Evolutionary conservation across 2,329 filamentous ascomycete species (phyloP).

Genomic region (Cladosporium halotolerans): DNA sequence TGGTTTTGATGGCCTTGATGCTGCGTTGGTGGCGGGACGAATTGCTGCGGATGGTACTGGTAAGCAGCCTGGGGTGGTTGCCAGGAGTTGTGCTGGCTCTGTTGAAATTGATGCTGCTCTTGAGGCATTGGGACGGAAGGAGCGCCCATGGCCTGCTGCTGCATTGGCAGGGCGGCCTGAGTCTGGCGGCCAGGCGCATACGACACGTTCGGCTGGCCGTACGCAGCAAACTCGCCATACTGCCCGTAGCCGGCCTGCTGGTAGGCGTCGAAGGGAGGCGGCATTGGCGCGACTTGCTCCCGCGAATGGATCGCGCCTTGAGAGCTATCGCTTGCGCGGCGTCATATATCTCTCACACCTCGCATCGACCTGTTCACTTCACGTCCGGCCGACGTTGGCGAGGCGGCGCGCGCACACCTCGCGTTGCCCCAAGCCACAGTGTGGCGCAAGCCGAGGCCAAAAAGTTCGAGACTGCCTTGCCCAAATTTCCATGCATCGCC

Average conservation of each 20-base stretch:
- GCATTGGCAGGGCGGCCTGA: not conserved
- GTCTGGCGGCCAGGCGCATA: not conserved
- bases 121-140: conserved; percentile 3
- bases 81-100: not conserved
- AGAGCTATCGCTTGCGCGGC: not conserved
- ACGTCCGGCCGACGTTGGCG: conserved; percentile 3
- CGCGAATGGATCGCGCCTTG: not conserved
- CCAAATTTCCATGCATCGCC: conserved; percentile 6
- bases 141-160: conserved; percentile 3
- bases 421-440: conserved; percentile 1
- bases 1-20: not conserved
- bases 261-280: conserved; percentile 1
- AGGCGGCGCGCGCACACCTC: not conserved
- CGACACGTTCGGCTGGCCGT: not conserved
- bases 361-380: not conserved
- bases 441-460: conserved; percentile 10
- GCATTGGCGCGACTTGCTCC: not conserved
- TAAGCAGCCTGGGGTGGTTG: not conserved
- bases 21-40: not conserved
- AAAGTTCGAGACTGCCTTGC: conserved; percentile 6
- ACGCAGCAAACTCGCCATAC: not conserved
- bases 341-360: not conserved
- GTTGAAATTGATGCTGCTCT: not conserved
- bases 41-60: not conserved
- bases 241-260: conserved; percentile 3